Percentiles rank a stretch among this genome's conserved stretches.
Evolutionary conservation across 2,329 filamentous ascomycete species (phyloP).

Genomic region (Colletotrichum sp.): DNA sequence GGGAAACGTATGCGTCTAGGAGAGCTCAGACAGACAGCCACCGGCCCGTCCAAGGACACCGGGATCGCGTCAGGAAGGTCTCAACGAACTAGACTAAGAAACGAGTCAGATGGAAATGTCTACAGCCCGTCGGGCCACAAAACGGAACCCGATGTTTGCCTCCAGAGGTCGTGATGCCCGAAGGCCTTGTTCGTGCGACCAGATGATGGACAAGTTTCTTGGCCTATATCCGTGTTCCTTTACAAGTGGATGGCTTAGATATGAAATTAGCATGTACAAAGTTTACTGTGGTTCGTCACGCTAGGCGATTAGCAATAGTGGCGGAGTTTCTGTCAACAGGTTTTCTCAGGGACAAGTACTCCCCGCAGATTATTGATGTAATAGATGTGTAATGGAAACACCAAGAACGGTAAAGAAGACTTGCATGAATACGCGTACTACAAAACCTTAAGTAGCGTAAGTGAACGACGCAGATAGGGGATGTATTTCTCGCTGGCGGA

Average conservation of each 20-base stretch:
- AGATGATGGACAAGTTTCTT: neutral
- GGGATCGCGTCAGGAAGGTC: neutral
- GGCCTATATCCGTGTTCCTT: neutral
- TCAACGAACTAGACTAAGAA: neutral
- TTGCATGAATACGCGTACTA: neutral
- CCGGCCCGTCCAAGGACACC: neutral
- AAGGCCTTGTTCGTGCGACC: neutral
- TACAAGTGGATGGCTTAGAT: neutral
- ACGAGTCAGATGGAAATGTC: neutral
- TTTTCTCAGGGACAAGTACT: neutral
- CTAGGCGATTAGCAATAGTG: neutral
- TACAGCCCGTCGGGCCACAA: neutral
- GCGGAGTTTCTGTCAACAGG: neutral
- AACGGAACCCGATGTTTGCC: neutral
- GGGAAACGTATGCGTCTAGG: neutral
- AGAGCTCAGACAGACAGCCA: neutral
- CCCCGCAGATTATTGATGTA: neutral
- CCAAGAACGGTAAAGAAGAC: neutral
- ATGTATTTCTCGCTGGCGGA: neutral
- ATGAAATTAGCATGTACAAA: neutral
- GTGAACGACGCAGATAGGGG: neutral
- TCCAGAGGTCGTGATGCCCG: neutral
- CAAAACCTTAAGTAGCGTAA: neutral
- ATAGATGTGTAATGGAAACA: neutral
- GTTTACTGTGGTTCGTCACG: neutral